Evolutionary conservation across 768 basidiomycete species (phyloP).

Genomic region (Rhodosporidiobolus sp.): DNA sequence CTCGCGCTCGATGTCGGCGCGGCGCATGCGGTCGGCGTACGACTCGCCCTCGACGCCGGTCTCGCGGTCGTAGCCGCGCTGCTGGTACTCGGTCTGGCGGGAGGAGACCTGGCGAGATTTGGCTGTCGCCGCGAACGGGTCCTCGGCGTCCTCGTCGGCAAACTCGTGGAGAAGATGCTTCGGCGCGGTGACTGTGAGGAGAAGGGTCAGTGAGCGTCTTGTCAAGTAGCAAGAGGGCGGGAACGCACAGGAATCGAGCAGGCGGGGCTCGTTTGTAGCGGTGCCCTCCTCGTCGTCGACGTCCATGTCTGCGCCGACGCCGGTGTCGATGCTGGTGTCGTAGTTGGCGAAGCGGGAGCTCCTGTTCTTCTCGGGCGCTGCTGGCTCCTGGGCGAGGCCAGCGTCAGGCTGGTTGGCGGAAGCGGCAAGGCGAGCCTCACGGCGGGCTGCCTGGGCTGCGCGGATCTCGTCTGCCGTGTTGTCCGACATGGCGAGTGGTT

Average conservation of each 20-base stretch:
- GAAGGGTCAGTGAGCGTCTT: not conserved
- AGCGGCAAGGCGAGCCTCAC: constrained; percentile 45
- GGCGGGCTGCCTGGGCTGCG: constrained; percentile 24
- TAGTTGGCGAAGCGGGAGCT: constrained; percentile 9
- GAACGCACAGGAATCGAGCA: constrained; percentile 15
- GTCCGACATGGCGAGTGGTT: constrained; percentile 41
- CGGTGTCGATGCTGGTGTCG: constrained; percentile 5
- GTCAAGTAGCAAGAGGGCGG: not conserved
- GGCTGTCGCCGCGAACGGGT: constrained; percentile 72
- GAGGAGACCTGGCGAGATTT: constrained; percentile 88
- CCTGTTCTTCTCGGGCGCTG: not conserved
- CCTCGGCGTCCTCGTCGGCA: constrained; percentile 85
- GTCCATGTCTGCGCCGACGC: not conserved
- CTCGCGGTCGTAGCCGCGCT: constrained; percentile 79
- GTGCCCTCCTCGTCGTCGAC: constrained; percentile 8
- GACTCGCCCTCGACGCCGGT: constrained; percentile 61
- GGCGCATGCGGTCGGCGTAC: constrained; percentile 94
- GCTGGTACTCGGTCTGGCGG: constrained; percentile 91
- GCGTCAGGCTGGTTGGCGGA: constrained; percentile 17
- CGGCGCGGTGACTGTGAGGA: constrained; percentile 62
- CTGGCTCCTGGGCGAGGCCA: constrained; percentile 6
- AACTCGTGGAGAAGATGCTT: constrained; percentile 94
- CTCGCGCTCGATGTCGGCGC: constrained; percentile 86
- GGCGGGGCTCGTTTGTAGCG: not conserved
- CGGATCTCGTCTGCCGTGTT: constrained; percentile 33